These are phyloP conservation scores for Marvania coccoides DNA, from an alignment of 139 green algal species.

Conservation along the genomic window DNA sequence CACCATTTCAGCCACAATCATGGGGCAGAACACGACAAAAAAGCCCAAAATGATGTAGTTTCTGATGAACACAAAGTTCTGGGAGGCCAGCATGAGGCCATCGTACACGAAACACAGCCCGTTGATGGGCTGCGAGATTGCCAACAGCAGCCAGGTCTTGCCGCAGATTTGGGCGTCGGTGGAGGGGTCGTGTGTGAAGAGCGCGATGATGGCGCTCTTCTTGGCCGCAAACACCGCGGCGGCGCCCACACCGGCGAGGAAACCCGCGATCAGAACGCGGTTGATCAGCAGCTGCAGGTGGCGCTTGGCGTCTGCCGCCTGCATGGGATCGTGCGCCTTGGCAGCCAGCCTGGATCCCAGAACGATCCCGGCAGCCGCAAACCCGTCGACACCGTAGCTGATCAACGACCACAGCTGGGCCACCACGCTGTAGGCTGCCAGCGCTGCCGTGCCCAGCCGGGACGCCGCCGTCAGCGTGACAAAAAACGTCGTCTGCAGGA, in stretches of 20 bases:
- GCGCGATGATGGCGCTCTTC: slow-evolving; percentile 10
- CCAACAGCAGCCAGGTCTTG: slow-evolving; percentile 38
- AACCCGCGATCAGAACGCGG: slow-evolving; percentile 34
- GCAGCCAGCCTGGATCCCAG: slow-evolving; percentile 35
- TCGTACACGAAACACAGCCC: slow-evolving; percentile 57
- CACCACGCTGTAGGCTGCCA: slow-evolving; percentile 51
- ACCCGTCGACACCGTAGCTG: slow-evolving; percentile 56
- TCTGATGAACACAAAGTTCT: slow-evolving; percentile 46
- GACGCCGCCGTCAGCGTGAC: slow-evolving; percentile 32
- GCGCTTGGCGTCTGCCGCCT: slow-evolving; percentile 2
- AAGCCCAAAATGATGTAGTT: slow-evolving; percentile 43
- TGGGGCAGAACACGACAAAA: slow-evolving; percentile 38
- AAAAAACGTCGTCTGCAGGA: slow-evolving; percentile 55
- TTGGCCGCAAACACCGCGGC: slow-evolving; percentile 10
- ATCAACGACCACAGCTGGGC: slow-evolving; percentile 59
- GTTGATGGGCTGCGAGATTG: slow-evolving; percentile 48
- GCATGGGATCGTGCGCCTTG: background rate
- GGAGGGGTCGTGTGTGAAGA: slow-evolving; percentile 36
- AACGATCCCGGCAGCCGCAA: slow-evolving; percentile 61
- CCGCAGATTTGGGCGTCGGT: slow-evolving; percentile 1
- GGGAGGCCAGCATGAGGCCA: slow-evolving; percentile 50
- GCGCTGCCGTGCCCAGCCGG: slow-evolving; percentile 34
- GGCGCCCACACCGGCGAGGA: slow-evolving; percentile 8
- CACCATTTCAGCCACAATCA: slow-evolving; percentile 15
- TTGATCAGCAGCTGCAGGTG: slow-evolving; percentile 25